Percentiles rank a stretch among this genome's conserved stretches.
These are phyloP conservation scores for Colletotrichum sojae DNA, from an alignment of 2,329 filamentous ascomycete species.

Conservation along the genomic window DNA sequence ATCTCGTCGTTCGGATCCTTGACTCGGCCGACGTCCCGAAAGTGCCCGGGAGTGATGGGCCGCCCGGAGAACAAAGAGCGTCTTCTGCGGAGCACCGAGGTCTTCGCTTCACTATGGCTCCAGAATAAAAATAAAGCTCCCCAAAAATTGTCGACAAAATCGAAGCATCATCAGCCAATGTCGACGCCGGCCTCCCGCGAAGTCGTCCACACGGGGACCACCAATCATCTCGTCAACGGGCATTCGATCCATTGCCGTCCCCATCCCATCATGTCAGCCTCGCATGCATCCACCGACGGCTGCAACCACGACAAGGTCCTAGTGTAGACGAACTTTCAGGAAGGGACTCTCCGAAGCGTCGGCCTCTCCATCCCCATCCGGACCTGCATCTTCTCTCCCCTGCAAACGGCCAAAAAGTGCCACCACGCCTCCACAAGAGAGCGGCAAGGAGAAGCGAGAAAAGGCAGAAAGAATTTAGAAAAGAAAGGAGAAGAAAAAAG, in stretches of 20 bases:
- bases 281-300: slow-evolving; percentile 13
- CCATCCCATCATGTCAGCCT: slow-evolving; percentile 30
- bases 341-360: slow-evolving; percentile 23
- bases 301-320: slow-evolving; percentile 10
- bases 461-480: not conserved
- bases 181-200: slow-evolving; percentile 6
- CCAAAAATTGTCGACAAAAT: slow-evolving; percentile 3
- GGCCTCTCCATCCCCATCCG: slow-evolving; percentile 31
- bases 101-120: too few species aligned
- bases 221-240: slow-evolving; percentile 23
- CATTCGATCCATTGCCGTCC: slow-evolving; percentile 17
- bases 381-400: slow-evolving; percentile 20
- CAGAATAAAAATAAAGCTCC: too few species aligned
- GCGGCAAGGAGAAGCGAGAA: not conserved
- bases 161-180: slow-evolving; percentile 25
- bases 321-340: slow-evolving; percentile 2
- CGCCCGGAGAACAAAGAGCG: slow-evolving; percentile 7
- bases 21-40: slow-evolving; percentile 23
- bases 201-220: slow-evolving; percentile 18
- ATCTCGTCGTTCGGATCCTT: not conserved
- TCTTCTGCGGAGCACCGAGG: slow-evolving; percentile 1
- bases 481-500: slow-evolving; percentile 11
- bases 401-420: slow-evolving; percentile 27
- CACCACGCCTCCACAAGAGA: slow-evolving; percentile 20
- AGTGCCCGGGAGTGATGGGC: not conserved